Percentiles rank a stretch among this genome's conserved stretches.
phyloP scores from a whole-genome alignment of 768 basidiomycete genomes.

The Mycena vulgaris region DNA sequence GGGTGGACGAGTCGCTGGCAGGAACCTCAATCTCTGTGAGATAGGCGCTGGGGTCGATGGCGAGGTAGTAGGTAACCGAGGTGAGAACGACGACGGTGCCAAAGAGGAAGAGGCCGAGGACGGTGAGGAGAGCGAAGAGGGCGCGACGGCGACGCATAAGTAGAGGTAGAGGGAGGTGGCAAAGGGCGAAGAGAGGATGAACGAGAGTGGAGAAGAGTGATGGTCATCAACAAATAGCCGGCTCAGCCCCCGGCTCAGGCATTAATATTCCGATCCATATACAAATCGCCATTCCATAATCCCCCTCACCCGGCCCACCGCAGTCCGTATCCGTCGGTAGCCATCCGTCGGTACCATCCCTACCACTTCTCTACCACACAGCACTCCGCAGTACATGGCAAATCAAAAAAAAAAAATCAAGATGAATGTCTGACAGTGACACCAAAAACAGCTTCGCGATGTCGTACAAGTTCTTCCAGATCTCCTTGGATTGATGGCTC shows the following conservation, averaged over 20 bases:
- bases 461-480: constrained; percentile 24
- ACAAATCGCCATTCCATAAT: too few relatives aligned
- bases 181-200: background rate
- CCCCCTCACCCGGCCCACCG: too few relatives aligned
- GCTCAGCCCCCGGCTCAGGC: too few relatives aligned
- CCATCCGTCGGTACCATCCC: too few relatives aligned
- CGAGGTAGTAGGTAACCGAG: constrained; percentile 91
- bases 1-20: constrained; percentile 64
- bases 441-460: constrained; percentile 31
- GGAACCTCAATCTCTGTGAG: constrained; percentile 85
- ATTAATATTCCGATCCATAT: too few relatives aligned
- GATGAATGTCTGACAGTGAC: background rate
- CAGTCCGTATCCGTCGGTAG: too few relatives aligned
- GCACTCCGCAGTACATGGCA: constrained; percentile 17
- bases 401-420: too few relatives aligned
- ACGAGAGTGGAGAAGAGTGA: background rate
- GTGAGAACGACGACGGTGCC: constrained; percentile 95
- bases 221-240: constrained; percentile 5
- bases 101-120: constrained; percentile 74
- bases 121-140: constrained; percentile 32
- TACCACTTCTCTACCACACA: too few relatives aligned
- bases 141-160: constrained; percentile 32
- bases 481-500: constrained; percentile 65
- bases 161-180: background rate
- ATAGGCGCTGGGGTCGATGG: constrained; percentile 85